Base-by-base conservation (phyloP, 1,284 basidiomycete species). In the Puccinia triticina region DNA sequence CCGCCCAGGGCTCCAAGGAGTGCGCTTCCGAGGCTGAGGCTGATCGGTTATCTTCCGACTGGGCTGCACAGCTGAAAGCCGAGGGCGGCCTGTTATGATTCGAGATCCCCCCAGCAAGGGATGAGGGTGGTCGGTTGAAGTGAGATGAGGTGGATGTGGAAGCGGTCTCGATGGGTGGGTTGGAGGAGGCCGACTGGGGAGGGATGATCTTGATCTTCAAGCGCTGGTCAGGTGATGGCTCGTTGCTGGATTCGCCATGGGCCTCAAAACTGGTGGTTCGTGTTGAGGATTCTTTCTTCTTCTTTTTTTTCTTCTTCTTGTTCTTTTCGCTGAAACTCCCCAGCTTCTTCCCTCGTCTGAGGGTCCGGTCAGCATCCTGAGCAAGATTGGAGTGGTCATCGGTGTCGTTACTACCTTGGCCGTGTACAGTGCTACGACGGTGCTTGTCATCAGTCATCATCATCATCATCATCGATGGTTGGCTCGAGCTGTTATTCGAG, bases 131-230 rank as follows among this genome's bases (percentile, higher is more conserved):
- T 34, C 66, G 37, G 23, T 40, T 50, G 34, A 46, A 23, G 34
- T 61, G 59, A 66, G 75, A 64, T 66, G 75, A 77, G 23, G 46
- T 43, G 0, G 61, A 34, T 10, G 55, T 37, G n/a, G 37, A 64
- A 53, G 77, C 34, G 32, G 40, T 7, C 46, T 78, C 55, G 59
- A 26, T 48, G 37, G 61, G 16, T 50, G 29, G 29, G 10, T 46
- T 71, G 40, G 18, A 46, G 18, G 61, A 67, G n/a, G 43, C 21
- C 11, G 61, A 11, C 34, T 67, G 48, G 29, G 77, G 77, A 48
- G 77, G 53, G 77, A 78, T 78, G 43, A 78, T 67, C 32, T 78
- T 78, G 61, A 78, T 69, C 21, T 64, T 69, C 32, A 78, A 55
- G 32, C 26, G 40, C n/a, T 48, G 61, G 55, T 55, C 66, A 23